These are phyloP conservation scores for Erigeron canadensis DNA, from an alignment of 129 eudicot species.

Conservation along the genomic window DNA sequence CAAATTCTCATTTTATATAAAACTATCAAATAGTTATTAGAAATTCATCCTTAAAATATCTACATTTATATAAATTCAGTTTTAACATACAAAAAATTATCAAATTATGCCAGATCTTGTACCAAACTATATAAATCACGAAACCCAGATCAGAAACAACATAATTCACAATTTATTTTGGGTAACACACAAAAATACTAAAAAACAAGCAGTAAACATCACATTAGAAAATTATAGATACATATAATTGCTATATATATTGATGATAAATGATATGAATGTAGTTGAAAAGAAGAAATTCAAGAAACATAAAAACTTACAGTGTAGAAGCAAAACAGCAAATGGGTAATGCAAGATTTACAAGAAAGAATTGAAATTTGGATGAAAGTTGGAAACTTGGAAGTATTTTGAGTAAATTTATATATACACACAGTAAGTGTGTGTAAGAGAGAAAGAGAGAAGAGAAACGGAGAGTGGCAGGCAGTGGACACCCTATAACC, in stretches of 20 bases:
- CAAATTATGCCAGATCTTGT: conserved; percentile 26
- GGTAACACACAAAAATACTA: too few species aligned
- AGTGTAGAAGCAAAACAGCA: background rate
- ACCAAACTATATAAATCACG: background rate
- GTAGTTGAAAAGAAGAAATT: too few species aligned
- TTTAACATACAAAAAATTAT: background rate
- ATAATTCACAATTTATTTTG: background rate
- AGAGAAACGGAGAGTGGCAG: background rate
- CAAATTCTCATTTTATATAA: too few species aligned
- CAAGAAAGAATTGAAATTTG: background rate
- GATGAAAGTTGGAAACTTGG: background rate
- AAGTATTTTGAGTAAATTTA: background rate
- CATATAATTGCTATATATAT: too few species aligned
- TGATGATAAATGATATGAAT: too few species aligned
- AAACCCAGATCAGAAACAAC: background rate
- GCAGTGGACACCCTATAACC: background rate
- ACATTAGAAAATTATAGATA: too few species aligned
- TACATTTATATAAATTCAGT: conserved; percentile 16
- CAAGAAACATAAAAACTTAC: background rate
- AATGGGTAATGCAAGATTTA: background rate
- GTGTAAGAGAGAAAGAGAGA: background rate
- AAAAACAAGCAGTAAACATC: too few species aligned
- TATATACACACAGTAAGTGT: background rate
- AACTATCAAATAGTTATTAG: too few species aligned
- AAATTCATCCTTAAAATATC: background rate